These are phyloP conservation scores for Cornus florida DNA, from an alignment of 148 eudicot species.

Conservation along the genomic window DNA sequence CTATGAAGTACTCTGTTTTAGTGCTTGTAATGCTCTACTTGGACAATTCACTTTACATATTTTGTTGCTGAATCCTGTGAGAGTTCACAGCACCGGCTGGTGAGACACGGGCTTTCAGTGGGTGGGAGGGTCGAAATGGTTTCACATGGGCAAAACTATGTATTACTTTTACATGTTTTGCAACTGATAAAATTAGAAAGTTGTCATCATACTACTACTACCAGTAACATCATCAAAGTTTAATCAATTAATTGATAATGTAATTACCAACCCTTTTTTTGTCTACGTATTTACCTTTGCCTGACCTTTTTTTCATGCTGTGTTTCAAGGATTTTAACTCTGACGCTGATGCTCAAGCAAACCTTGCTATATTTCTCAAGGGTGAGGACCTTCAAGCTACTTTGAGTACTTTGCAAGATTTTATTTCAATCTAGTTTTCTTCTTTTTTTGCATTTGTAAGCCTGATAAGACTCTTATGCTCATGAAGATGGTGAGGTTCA, in stretches of 20 bases:
- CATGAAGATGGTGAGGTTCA: conserved; percentile 52
- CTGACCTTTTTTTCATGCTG: neutral
- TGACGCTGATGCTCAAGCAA: conserved; percentile 83
- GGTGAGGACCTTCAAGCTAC: conserved; percentile 29
- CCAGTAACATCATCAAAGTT: too few relatives aligned
- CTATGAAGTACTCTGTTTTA: too few relatives aligned
- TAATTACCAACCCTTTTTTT: too few relatives aligned
- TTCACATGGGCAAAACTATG: neutral
- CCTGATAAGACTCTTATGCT: conserved; percentile 2
- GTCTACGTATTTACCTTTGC: neutral
- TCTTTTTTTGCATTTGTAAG: neutral
- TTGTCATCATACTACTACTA: neutral
- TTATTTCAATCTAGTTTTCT: neutral
- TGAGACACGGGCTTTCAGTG: too few relatives aligned
- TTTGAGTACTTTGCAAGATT: neutral
- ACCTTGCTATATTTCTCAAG: conserved; percentile 50
- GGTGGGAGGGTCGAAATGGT: too few relatives aligned
- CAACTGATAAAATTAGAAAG: neutral
- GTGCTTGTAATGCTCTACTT: too few relatives aligned
- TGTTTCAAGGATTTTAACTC: conserved; percentile 59
- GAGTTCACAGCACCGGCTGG: too few relatives aligned
- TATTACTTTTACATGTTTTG: neutral
- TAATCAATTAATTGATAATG: neutral
- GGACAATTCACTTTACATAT: too few relatives aligned
- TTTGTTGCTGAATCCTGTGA: too few relatives aligned